Evolutionary conservation across 495 filamentous ascomycete genomes (phyloP).

Genomic region (Penicillium subrubescens): DNA sequence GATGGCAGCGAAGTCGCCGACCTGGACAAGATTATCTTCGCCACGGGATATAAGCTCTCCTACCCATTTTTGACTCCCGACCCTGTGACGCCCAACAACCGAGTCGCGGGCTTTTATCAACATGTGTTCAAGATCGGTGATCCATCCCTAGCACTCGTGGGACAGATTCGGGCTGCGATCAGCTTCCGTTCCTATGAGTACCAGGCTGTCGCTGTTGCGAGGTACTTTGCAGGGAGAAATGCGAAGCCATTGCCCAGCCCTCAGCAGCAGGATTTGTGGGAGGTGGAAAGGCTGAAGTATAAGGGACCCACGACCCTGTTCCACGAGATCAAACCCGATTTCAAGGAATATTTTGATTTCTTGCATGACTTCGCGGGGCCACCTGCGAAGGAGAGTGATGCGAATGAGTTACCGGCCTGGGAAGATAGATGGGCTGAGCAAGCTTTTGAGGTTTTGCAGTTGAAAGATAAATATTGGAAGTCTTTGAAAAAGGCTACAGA

Average conservation of each 20-base stretch:
- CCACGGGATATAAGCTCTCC: not conserved
- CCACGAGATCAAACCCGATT: not conserved
- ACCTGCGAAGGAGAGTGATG: not conserved
- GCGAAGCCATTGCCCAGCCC: not conserved
- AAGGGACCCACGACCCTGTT: not conserved
- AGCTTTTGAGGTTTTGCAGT: not conserved
- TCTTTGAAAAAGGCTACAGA: not conserved
- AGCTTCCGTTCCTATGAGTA: not conserved
- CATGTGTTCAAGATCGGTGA: not conserved
- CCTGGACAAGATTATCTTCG: not conserved
- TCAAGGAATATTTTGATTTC: not conserved
- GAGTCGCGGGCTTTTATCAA: not conserved
- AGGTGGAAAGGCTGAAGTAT: not conserved
- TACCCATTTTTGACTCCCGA: not conserved
- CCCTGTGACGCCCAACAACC: not conserved
- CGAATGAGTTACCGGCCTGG: not conserved
- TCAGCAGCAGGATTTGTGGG: not conserved
- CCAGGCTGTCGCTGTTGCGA: not conserved
- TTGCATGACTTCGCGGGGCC: not conserved
- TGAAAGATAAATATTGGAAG: not conserved
- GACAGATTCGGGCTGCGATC: not conserved
- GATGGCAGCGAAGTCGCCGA: not conserved
- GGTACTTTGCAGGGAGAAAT: not conserved
- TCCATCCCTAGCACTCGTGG: not conserved
- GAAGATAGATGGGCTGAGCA: not conserved